Conservation (phyloP, 139 green algal species). For the Volvox africanus region DNA sequence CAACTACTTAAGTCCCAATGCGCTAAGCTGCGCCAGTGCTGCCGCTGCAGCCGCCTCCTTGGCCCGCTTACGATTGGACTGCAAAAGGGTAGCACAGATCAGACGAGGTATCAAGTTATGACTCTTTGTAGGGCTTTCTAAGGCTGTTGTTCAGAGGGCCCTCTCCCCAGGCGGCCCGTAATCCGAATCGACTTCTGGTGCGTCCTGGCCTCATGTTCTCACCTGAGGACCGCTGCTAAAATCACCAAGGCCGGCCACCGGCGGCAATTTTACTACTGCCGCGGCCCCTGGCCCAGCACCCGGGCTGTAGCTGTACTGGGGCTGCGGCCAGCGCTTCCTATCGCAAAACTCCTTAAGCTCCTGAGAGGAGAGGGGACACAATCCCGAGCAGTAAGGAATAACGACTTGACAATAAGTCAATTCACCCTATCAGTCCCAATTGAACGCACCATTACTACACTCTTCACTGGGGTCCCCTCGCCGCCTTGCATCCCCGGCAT, state of each 20-base stretch:
- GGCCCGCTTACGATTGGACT: constrained; percentile 38
- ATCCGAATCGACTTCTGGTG: neutral
- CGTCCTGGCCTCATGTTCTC: neutral
- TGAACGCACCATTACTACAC: constrained; percentile 37
- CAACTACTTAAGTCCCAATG: constrained; percentile 28
- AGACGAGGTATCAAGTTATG: too few relatives aligned
- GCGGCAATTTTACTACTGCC: constrained; percentile 12
- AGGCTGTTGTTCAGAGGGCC: neutral
- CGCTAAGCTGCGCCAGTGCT: constrained; percentile 39
- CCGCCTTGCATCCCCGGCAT: neutral
- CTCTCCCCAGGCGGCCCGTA: neutral
- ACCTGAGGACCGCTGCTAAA: constrained; percentile 37
- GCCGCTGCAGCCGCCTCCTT: constrained; percentile 39
- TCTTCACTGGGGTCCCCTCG: neutral
- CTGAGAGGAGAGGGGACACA: constrained; percentile 1
- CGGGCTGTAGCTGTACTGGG: constrained; percentile 40
- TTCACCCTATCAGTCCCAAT: neutral
- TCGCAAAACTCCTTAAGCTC: constrained; percentile 54
- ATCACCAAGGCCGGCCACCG: constrained; percentile 1
- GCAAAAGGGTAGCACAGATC: neutral
- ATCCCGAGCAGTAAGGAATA: neutral
- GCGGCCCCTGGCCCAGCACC: neutral
- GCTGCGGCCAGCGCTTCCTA: constrained; percentile 43
- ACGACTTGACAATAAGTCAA: too few relatives aligned
- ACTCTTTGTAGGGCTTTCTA: too few relatives aligned